phyloP scores from a whole-genome alignment of 371 early-diverging fungal genomes.

The Conidiobolus incongruus region DNA sequence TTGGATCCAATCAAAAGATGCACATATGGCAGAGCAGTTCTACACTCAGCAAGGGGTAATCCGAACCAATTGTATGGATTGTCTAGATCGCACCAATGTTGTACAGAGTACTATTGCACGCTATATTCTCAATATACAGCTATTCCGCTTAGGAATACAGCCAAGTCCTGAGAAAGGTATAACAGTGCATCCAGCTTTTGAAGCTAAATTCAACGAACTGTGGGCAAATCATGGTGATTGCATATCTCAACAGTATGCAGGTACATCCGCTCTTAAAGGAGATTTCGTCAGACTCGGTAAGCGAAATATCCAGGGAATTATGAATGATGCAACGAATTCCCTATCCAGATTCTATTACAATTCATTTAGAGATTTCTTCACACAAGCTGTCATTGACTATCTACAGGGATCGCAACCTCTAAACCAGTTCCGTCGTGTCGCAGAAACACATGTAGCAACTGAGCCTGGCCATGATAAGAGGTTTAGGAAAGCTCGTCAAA shows the following conservation, averaged over 20 bases:
- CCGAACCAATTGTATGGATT: conserved; percentile 99
- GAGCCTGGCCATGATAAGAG: conserved; percentile 25
- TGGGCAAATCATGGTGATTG: conserved; percentile 95
- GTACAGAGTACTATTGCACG: conserved; percentile 83
- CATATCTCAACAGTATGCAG: conserved; percentile 87
- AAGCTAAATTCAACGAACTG: conserved; percentile 22
- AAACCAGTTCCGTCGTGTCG: conserved; percentile 13
- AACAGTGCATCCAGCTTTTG: conserved; percentile 28
- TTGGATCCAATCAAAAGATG: conserved; percentile 13
- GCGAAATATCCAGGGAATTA: conserved; percentile 37
- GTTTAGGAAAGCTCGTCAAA: conserved; percentile 19
- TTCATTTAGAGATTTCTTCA: conserved; percentile 35
- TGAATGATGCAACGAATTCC: conserved; percentile 51
- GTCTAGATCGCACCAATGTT: conserved; percentile 98
- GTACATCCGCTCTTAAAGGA: conserved; percentile 92
- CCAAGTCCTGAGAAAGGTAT: conserved; percentile 26
- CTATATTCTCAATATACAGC: conserved; percentile 31
- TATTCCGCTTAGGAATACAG: conserved; percentile 29
- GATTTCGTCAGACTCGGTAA: conserved; percentile 81
- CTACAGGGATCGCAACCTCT: conserved; percentile 12
- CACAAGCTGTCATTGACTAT: conserved; percentile 17
- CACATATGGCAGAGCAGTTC: conserved; percentile 4
- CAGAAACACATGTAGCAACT: conserved; percentile 13
- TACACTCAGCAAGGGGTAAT: conserved; percentile 54
- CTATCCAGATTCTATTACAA: conserved; percentile 44